Evolutionary conservation across 768 basidiomycete genomes (phyloP).

Genomic region (Lactifluus volemus): DNA sequence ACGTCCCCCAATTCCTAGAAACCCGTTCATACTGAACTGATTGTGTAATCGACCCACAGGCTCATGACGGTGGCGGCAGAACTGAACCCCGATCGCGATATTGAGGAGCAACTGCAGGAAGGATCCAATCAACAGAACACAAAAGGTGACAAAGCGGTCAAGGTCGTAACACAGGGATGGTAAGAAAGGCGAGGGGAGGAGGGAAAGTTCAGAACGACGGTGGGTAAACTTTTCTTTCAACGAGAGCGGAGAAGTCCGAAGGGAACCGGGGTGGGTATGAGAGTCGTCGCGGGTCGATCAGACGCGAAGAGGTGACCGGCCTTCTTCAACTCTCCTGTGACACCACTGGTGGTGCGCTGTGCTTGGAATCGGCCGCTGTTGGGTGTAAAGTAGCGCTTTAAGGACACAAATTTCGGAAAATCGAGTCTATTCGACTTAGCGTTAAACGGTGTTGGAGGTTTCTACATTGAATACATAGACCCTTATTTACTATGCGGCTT

Average conservation of each 20-base stretch:
- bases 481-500: too few relatives aligned
- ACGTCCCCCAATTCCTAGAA: conserved; percentile 23
- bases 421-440: too few relatives aligned
- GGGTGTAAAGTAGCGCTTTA: too few relatives aligned
- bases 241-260: background rate
- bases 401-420: too few relatives aligned
- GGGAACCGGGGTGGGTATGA: background rate
- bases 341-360: too few relatives aligned
- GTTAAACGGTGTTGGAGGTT: too few relatives aligned
- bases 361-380: too few relatives aligned
- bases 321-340: too few relatives aligned
- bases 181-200: background rate
- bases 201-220: background rate
- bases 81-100: conserved; percentile 28
- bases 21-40: background rate
- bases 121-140: conserved; percentile 4
- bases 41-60: conserved; percentile 23
- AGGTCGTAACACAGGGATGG: background rate
- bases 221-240: background rate
- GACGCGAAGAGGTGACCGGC: too few relatives aligned
- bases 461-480: too few relatives aligned
- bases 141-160: conserved; percentile 2
- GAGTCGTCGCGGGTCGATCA: too few relatives aligned
- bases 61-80: conserved; percentile 45
- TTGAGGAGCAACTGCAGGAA: conserved; percentile 1